Evolutionary conservation across 306 rosid species (phyloP), one percentile per base, ranked within the genome.

Genomic region (Trichosanthes cucumerina): DNA sequence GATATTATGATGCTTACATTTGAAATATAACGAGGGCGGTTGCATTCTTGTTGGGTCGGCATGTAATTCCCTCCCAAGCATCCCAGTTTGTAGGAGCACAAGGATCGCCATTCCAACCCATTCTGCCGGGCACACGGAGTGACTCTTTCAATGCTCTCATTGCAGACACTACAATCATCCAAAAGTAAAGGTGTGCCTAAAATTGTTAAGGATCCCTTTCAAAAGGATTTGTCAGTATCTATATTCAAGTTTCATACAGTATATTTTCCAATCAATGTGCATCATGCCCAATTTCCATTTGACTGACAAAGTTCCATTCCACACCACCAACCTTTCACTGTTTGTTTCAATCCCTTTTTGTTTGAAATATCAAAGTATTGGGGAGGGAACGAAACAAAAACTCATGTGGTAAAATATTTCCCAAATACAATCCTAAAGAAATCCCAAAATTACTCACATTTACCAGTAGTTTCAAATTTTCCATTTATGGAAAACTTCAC

Each of bases 21-120:
- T 88, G 87, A 85, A 89, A 87, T n/a, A 95, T 88, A 79, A 89
- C 87, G 9, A 92, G 91, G 62, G 90, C 87, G 44, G 84, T 80
- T 46, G 74, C 85, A 50, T 91, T 80, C 81, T 87, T 85, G 87
- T 85, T 81, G 82, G 83, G 83, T 24, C 84, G 93, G 82, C 98
- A 95, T 34, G 95, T 91, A 81, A 92, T 97, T 77, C 98, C 97
- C 86, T 95, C 98, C 98, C 98, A 95, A 24, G 98, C 97, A 89
- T 92, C 97, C 98, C 97, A 92, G 69, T 57, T 87, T 19, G 96
- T 89, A 79, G 98, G 97, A 62, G 97, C 98, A 88, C 98, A 95
- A 9, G 98, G 98, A 89, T 95, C 98, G 10, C 98, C 98, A 73
- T 95, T 95, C 97, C 98, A 95, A 78, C 98, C 97, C 98, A 95